phyloP scores from a whole-genome alignment of 1,284 basidiomycete species.

The Clitocybe nebularis region DNA sequence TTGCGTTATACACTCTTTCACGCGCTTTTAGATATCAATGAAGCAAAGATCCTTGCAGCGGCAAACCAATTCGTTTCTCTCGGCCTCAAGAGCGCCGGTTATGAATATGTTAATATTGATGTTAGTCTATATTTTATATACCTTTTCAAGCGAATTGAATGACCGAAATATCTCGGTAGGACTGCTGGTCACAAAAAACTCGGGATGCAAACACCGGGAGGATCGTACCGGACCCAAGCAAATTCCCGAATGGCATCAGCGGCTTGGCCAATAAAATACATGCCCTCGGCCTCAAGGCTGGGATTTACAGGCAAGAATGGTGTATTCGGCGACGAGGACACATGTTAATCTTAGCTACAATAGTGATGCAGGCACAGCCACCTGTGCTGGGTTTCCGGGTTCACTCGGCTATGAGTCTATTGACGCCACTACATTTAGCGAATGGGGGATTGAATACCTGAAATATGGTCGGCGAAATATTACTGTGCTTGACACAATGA shows the following conservation, averaged over 20 bases:
- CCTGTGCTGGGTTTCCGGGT: conserved; percentile 50
- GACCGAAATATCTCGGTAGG: conserved; percentile 26
- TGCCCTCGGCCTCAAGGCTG: conserved; percentile 46
- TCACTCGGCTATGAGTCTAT: conserved; percentile 45
- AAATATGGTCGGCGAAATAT: conserved; percentile 41
- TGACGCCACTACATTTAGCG: conserved; percentile 47
- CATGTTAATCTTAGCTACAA: too few species aligned
- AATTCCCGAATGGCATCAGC: conserved; percentile 51
- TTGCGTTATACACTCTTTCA: neutral
- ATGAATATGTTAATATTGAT: conserved; percentile 54
- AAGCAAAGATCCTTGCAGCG: conserved; percentile 41
- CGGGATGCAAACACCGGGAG: conserved; percentile 38
- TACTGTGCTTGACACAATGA: neutral
- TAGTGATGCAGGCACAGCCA: conserved; percentile 52
- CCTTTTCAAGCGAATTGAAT: neutral
- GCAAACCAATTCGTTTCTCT: conserved; percentile 44
- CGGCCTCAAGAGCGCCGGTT: conserved; percentile 47
- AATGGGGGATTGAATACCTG: conserved; percentile 55
- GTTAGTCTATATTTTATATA: conserved; percentile 23
- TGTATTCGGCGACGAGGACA: too few species aligned
- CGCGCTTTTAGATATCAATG: conserved; percentile 35
- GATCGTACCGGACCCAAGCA: conserved; percentile 46
- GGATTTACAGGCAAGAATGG: conserved; percentile 53
- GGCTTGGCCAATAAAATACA: conserved; percentile 43
- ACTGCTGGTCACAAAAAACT: conserved; percentile 45